Evolutionary conservation across 139 green algal genomes (phyloP).

Genomic region (Volvox africanus): DNA sequence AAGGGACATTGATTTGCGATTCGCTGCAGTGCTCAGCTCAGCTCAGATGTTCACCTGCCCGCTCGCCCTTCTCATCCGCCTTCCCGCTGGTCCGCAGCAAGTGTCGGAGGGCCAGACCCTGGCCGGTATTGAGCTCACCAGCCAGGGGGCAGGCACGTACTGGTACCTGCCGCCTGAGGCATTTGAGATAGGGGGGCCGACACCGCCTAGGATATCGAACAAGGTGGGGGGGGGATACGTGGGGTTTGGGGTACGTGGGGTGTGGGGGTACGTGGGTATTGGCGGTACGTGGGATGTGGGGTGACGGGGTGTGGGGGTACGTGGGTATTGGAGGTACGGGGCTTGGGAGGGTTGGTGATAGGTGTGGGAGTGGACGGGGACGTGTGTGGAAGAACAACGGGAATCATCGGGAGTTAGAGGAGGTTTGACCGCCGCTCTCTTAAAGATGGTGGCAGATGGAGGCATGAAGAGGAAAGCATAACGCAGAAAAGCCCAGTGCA

Average conservation of each 20-base stretch:
- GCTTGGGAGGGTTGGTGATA: neutral
- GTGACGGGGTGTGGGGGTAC: neutral
- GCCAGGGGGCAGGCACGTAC: constrained; percentile 95
- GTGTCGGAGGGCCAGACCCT: constrained; percentile 83
- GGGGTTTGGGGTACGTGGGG: neutral
- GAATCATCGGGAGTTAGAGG: too few relatives aligned
- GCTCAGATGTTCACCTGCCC: too few relatives aligned
- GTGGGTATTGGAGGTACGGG: too few relatives aligned
- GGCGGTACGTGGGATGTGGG: too few relatives aligned
- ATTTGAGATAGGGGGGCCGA: constrained; percentile 73
- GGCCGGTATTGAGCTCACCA: constrained; percentile 94
- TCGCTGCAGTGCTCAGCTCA: too few relatives aligned
- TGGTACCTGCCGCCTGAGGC: constrained; percentile 91
- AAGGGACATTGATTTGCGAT: too few relatives aligned
- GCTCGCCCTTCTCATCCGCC: neutral
- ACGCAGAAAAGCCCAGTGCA: too few relatives aligned
- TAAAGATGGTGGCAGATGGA: too few relatives aligned
- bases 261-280: neutral
- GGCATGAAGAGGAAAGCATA: too few relatives aligned
- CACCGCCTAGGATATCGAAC: constrained; percentile 81
- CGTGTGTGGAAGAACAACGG: too few relatives aligned
- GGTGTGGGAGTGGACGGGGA: too few relatives aligned
- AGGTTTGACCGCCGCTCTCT: too few relatives aligned
- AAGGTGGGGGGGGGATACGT: constrained; percentile 72
- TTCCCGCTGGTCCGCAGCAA: constrained; percentile 47